Percentiles rank a stretch among this genome's conserved stretches.
phyloP scores from a whole-genome alignment of 768 basidiomycete genomes.

The Boletus patriciae region DNA sequence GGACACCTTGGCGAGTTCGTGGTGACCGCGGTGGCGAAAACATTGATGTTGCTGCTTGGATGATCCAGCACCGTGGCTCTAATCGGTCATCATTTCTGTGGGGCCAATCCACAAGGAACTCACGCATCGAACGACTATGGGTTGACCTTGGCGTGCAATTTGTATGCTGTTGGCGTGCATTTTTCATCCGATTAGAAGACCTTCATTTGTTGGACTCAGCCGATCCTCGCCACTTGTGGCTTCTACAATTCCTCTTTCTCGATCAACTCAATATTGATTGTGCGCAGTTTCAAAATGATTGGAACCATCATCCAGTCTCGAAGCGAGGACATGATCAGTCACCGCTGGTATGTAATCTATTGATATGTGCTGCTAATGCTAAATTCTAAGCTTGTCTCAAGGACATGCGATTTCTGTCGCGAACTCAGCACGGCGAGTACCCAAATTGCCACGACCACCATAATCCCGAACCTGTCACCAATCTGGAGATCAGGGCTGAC shows the following conservation, averaged over 20 bases:
- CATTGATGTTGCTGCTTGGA: slow-evolving; percentile 23
- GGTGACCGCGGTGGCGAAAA: slow-evolving; percentile 35
- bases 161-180: slow-evolving; percentile 40
- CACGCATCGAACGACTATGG: slow-evolving; percentile 46
- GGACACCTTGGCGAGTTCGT: slow-evolving; percentile 23
- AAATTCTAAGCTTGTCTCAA: background rate
- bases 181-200: slow-evolving; percentile 40
- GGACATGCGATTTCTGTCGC: background rate
- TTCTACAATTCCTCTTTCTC: slow-evolving; percentile 44
- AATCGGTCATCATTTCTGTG: slow-evolving; percentile 30
- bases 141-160: slow-evolving; percentile 44
- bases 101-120: slow-evolving; percentile 42
- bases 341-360: background rate
- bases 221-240: slow-evolving; percentile 42
- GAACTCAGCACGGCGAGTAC: background rate
- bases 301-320: slow-evolving; percentile 42
- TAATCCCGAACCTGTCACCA: too few relatives aligned
- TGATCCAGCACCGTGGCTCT: slow-evolving; percentile 27
- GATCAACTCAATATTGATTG: slow-evolving; percentile 41
- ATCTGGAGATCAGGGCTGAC: too few relatives aligned
- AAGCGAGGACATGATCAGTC: background rate
- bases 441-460: background rate
- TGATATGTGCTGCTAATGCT: background rate
- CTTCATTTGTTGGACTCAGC: slow-evolving; percentile 36
- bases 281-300: slow-evolving; percentile 31